A percentile compares a stretch with the other conserved stretches of the same genome.
Evolutionary conservation across 2,329 filamentous ascomycete genomes (phyloP).

Genomic region (Botrytis cinerea): DNA sequence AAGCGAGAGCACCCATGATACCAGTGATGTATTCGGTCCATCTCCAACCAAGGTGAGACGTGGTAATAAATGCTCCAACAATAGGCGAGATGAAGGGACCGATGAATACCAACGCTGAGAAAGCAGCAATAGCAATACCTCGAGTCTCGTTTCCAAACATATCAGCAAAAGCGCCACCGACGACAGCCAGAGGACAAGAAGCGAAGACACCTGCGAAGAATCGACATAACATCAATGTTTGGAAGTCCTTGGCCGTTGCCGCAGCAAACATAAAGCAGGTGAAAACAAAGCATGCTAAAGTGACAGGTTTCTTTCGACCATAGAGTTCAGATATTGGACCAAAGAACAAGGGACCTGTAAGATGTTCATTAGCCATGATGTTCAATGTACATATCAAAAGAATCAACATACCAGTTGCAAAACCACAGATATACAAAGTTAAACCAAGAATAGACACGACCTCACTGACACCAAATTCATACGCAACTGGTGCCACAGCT

Average conservation of each 20-base stretch:
- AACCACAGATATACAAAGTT: slow-evolving; percentile 59
- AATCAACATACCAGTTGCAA: slow-evolving; percentile 53
- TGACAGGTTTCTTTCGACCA: slow-evolving; percentile 59
- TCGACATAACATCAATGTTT: slow-evolving; percentile 55
- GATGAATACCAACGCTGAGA: slow-evolving; percentile 49
- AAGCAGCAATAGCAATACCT: slow-evolving; percentile 66
- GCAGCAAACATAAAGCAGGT: slow-evolving; percentile 56
- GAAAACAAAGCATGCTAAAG: slow-evolving; percentile 42
- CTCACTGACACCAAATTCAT: slow-evolving; percentile 55
- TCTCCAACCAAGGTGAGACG: slow-evolving; percentile 54
- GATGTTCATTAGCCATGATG: neutral
- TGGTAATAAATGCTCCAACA: slow-evolving; percentile 44
- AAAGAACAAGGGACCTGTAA: slow-evolving; percentile 62
- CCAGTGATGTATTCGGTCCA: slow-evolving; percentile 58
- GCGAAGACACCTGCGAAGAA: slow-evolving; percentile 54
- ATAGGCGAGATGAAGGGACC: slow-evolving; percentile 43
- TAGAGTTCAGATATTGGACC: slow-evolving; percentile 65
- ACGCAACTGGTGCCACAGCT: slow-evolving; percentile 49
- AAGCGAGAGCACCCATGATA: slow-evolving; percentile 49
- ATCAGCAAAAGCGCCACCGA: slow-evolving; percentile 62
- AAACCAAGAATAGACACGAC: slow-evolving; percentile 59
- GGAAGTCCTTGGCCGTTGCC: slow-evolving; percentile 53
- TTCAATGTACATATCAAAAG: slow-evolving; percentile 37
- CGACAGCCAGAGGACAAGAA: slow-evolving; percentile 52
- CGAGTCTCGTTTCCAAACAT: slow-evolving; percentile 60